Evolutionary conservation across 306 rosid species (phyloP).

Genomic region (Sphenostylis stenocarpa): DNA sequence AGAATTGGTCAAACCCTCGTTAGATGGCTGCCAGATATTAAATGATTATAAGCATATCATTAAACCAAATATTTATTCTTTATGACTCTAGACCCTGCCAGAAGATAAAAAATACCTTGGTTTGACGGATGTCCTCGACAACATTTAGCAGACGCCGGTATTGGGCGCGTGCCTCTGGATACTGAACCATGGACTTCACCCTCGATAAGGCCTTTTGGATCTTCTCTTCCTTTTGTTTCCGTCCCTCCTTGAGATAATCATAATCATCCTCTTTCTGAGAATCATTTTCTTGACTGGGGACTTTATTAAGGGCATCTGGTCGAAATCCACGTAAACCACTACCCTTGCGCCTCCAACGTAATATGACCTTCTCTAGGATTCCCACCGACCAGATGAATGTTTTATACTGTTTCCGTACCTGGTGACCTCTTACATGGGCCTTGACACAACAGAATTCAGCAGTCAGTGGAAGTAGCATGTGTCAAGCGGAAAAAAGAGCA

Average conservation of each 20-base stretch:
- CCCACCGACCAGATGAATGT: constrained; percentile 84
- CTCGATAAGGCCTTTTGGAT: constrained; percentile 84
- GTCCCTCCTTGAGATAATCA: constrained; percentile 84
- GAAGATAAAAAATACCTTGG: constrained; percentile 54
- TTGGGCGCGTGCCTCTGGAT: constrained; percentile 93
- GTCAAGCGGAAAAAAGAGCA: neutral
- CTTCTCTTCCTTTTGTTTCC: constrained; percentile 85
- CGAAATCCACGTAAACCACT: constrained; percentile 86
- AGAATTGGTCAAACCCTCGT: constrained; percentile 43
- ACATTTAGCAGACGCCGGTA: constrained; percentile 83
- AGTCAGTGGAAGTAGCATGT: constrained; percentile 36
- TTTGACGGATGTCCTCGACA: constrained; percentile 72
- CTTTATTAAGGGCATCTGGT: constrained; percentile 53
- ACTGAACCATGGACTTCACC: constrained; percentile 93
- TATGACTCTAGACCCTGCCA: neutral
- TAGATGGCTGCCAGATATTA: constrained; percentile 42
- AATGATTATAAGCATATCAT: constrained; percentile 28
- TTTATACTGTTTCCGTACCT: constrained; percentile 80
- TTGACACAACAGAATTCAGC: constrained; percentile 38
- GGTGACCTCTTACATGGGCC: constrained; percentile 98
- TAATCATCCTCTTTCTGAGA: constrained; percentile 65
- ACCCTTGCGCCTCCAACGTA: constrained; percentile 96
- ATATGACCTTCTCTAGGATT: constrained; percentile 77
- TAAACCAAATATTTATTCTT: neutral
- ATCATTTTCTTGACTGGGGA: constrained; percentile 32